These are phyloP conservation scores for Blastocystis sp. DNA, from an alignment of 352 stramenopile genomes.

Conservation along the genomic window DNA sequence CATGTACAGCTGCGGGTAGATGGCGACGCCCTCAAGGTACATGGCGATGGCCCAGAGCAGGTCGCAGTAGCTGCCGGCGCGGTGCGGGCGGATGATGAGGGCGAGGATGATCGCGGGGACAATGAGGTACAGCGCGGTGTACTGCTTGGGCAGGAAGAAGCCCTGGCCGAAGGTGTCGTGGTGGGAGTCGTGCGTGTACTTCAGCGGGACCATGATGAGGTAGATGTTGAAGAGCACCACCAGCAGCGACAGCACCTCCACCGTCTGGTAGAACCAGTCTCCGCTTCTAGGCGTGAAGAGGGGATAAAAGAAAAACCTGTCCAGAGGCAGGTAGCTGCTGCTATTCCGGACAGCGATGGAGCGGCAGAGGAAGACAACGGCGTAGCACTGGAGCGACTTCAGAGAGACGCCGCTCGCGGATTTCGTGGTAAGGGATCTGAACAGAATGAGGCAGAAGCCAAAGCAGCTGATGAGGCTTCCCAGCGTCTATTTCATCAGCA, in stretches of 20 bases:
- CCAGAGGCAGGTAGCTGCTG: slow-evolving; percentile 82
- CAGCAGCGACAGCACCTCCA: slow-evolving; percentile 79
- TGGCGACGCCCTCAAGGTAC: slow-evolving; percentile 82
- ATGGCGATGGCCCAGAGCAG: slow-evolving; percentile 82
- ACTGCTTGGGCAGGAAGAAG: slow-evolving; percentile 76
- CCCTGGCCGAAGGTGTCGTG: slow-evolving; percentile 78
- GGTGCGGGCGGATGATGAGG: slow-evolving; percentile 59
- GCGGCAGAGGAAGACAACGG: slow-evolving; percentile 82
- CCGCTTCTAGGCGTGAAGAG: slow-evolving; percentile 74
- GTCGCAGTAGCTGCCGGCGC: slow-evolving; percentile 72
- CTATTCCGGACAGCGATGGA: slow-evolving; percentile 82
- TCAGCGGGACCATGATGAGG: slow-evolving; percentile 80
- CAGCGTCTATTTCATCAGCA: slow-evolving; percentile 76
- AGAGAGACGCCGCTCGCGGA: slow-evolving; percentile 80
- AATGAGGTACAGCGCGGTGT: slow-evolving; percentile 81
- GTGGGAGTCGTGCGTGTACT: slow-evolving; percentile 81
- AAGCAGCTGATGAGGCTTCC: slow-evolving; percentile 81
- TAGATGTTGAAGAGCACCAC: slow-evolving; percentile 81
- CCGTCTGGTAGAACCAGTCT: slow-evolving; percentile 83
- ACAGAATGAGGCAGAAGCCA: slow-evolving; percentile 82
- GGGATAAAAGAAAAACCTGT: slow-evolving; percentile 69
- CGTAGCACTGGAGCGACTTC: slow-evolving; percentile 83
- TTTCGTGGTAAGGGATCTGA: slow-evolving; percentile 81
- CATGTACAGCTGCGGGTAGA: slow-evolving; percentile 84
- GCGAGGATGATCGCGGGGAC: slow-evolving; percentile 77